Evolutionary conservation across 179 eudicot species (phyloP).

Genomic region (Beta corolliflora): DNA sequence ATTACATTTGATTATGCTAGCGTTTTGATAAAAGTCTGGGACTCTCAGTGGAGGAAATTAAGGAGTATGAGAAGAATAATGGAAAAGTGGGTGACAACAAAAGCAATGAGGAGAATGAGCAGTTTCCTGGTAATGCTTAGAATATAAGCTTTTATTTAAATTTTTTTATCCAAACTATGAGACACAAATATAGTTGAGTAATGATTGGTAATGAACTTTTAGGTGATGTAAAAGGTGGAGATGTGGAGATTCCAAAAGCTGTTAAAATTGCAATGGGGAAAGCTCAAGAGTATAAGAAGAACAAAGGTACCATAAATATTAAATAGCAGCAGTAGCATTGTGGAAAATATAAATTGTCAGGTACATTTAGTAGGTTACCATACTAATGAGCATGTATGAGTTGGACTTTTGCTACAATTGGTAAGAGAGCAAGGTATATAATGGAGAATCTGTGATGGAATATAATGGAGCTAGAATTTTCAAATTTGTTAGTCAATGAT

Average conservation of each 20-base stretch:
- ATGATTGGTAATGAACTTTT: not conserved
- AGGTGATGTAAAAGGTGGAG: conserved; percentile 33
- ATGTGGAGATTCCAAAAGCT: conserved; percentile 46
- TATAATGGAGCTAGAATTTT: not conserved
- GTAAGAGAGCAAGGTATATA: not conserved
- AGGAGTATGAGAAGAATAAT: conserved; percentile 46
- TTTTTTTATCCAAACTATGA: not conserved
- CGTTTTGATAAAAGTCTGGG: not conserved
- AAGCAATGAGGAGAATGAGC: conserved; percentile 15
- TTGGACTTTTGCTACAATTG: not conserved
- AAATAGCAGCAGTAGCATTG: conserved; percentile 20
- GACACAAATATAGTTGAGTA: not conserved
- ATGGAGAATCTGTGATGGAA: not conserved
- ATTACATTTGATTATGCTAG: not conserved
- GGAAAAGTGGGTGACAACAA: conserved; percentile 18
- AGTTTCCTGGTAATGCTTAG: conserved; percentile 19
- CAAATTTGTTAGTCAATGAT: not conserved
- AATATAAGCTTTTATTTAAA: not conserved
- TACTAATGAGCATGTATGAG: not conserved
- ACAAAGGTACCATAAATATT: conserved; percentile 35
- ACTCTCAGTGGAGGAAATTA: conserved; percentile 53
- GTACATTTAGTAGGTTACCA: conserved; percentile 16
- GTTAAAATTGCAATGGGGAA: conserved; percentile 59
- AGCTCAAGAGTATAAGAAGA: conserved; percentile 61
- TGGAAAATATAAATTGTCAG: conserved; percentile 19